Percentiles rank a stretch among this genome's conserved stretches.
phyloP scores from a whole-genome alignment of 768 basidiomycete genomes.

The Hericium rajendrae region DNA sequence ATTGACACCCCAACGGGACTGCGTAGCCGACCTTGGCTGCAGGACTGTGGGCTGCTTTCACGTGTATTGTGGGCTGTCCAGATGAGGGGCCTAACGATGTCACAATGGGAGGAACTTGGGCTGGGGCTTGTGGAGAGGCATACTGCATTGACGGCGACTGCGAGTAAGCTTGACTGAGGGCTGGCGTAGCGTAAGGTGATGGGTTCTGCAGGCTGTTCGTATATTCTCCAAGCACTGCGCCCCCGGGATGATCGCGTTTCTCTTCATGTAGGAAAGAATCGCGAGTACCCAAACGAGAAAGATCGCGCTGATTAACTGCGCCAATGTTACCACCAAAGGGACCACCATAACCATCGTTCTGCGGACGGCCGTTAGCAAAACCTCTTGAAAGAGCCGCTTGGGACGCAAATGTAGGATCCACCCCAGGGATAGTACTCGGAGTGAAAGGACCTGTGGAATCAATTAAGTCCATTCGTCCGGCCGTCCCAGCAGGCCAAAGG shows the following conservation, averaged over 20 bases:
- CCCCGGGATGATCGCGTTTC: constrained; percentile 5
- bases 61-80: background rate
- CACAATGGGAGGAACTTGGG: background rate
- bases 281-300: constrained; percentile 10
- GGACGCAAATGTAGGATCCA: constrained; percentile 5
- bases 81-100: background rate
- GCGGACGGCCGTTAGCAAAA: background rate
- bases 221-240: constrained; percentile 9
- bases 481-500: background rate
- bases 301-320: constrained; percentile 8
- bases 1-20: constrained; percentile 7
- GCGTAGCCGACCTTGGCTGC: constrained; percentile 1
- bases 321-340: constrained; percentile 3
- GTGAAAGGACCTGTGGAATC: constrained; percentile 8
- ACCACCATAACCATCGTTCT: constrained; percentile 8
- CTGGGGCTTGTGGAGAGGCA: constrained; percentile 2
- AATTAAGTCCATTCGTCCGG: constrained; percentile 4
- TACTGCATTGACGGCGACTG: constrained; percentile 11
- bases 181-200: constrained; percentile 10
- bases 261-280: constrained; percentile 6
- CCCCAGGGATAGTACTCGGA: constrained; percentile 1
- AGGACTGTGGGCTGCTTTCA: background rate
- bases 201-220: constrained; percentile 1
- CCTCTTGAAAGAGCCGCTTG: constrained; percentile 6
- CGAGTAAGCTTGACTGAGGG: constrained; percentile 6